Percentiles rank a stretch among this genome's conserved stretches.
Conservation (phyloP, 768 basidiomycete species). For the Exsudoporus frostii region DNA sequence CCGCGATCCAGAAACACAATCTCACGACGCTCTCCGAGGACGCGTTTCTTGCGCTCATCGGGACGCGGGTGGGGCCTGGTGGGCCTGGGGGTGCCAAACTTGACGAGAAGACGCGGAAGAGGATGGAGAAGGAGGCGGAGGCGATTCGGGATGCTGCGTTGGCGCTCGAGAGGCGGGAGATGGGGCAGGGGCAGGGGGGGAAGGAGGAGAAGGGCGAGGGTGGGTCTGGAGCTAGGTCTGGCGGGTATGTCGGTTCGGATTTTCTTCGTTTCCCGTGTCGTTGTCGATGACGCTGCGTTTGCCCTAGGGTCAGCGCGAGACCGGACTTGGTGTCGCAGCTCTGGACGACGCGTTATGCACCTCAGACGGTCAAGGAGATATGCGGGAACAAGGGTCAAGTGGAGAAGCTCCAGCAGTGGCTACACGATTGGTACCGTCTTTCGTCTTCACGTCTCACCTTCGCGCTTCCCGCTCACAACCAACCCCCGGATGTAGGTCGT, state of each 20-base stretch:
- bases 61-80: constrained; percentile 54
- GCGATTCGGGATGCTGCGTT: constrained; percentile 70
- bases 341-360: constrained; percentile 96
- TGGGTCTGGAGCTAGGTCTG: not conserved
- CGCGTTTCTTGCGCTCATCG: constrained; percentile 80
- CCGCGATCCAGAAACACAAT: constrained; percentile 76
- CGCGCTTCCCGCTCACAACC: not conserved
- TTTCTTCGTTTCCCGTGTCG: not conserved
- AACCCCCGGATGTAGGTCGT: constrained; percentile 52
- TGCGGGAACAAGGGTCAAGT: constrained; percentile 94
- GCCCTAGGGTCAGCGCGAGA: constrained; percentile 27
- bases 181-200: constrained; percentile 39
- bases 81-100: constrained; percentile 37
- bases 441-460: not conserved
- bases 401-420: constrained; percentile 86
- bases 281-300: not conserved
- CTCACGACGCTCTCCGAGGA: constrained; percentile 82
- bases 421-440: constrained; percentile 73
- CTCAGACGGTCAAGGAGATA: constrained; percentile 80
- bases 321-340: constrained; percentile 61
- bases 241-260: constrained; percentile 17
- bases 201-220: constrained; percentile 7
- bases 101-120: constrained; percentile 80
- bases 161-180: constrained; percentile 74
- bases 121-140: constrained; percentile 75